Conservation (phyloP, 768 basidiomycete genomes). For the Macrolepiota fuliginosa region DNA sequence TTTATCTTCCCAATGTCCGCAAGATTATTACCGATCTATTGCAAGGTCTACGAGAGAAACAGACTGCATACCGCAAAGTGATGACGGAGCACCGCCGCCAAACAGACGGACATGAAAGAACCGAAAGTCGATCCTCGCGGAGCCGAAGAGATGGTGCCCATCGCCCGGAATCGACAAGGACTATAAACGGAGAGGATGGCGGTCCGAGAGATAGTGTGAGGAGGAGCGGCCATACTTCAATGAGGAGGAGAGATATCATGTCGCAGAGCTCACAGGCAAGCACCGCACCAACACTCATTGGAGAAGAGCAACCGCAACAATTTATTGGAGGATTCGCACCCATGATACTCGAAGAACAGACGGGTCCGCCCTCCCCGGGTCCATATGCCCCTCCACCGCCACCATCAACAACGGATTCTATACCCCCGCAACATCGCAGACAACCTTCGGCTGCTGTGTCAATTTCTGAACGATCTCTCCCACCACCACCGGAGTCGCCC, state of each 20-base stretch:
- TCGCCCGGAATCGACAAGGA: constrained; percentile 47
- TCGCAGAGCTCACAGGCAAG: constrained; percentile 34
- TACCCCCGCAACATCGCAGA: constrained; percentile 9
- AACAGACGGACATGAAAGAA: constrained; percentile 47
- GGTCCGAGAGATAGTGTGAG: constrained; percentile 29
- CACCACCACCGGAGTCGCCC: constrained; percentile 21
- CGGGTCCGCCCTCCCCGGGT: constrained; percentile 6
- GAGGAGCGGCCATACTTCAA: constrained; percentile 24
- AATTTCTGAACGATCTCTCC: constrained; percentile 15
- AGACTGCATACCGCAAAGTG: constrained; percentile 80
- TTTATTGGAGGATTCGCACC: constrained; percentile 55
- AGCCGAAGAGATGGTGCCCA: constrained; percentile 43
- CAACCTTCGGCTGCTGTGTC: constrained; percentile 6
- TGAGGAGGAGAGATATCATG: constrained; percentile 27
- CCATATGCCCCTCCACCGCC: constrained; percentile 21
- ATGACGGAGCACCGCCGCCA: constrained; percentile 62
- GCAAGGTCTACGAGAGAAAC: constrained; percentile 90
- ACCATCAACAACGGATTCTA: constrained; percentile 16
- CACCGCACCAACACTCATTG: constrained; percentile 5
- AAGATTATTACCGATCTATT: constrained; percentile 91
- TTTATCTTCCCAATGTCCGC: constrained; percentile 88
- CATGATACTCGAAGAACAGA: constrained; percentile 25
- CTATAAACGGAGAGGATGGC: constrained; percentile 36
- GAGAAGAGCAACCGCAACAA: constrained; percentile 29
- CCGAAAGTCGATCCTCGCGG: constrained; percentile 58